Conservation (phyloP, 106 monocot genomes). For the Dendrobium catenatum region DNA sequence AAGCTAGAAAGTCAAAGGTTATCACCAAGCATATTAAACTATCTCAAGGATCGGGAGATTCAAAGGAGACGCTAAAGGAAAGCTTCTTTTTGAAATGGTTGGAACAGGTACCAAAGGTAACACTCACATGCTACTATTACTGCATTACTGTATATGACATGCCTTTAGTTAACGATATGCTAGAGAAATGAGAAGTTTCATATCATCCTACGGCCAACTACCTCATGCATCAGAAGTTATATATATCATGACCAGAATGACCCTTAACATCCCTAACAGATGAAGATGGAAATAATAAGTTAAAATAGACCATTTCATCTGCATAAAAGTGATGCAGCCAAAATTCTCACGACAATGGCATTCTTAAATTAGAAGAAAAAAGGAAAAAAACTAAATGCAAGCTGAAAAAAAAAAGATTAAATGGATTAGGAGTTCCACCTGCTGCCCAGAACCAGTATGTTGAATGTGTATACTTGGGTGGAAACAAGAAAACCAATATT, state of each 20-base stretch:
- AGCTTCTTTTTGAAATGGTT: too few species aligned
- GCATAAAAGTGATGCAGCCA: background rate
- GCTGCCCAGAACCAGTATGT: constrained; percentile 74
- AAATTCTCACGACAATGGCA: background rate
- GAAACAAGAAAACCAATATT: constrained; percentile 50
- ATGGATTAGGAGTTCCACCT: constrained; percentile 34
- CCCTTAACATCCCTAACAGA: background rate
- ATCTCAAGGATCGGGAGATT: too few species aligned
- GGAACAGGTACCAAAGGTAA: too few species aligned
- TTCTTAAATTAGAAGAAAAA: background rate
- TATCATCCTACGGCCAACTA: background rate
- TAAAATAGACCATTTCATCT: background rate
- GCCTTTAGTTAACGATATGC: background rate
- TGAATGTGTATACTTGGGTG: constrained; percentile 83
- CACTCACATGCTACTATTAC: too few species aligned
- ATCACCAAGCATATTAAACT: too few species aligned
- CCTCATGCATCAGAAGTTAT: background rate
- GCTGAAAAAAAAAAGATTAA: background rate
- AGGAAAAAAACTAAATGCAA: background rate
- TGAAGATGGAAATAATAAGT: background rate
- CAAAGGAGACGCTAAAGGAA: too few species aligned
- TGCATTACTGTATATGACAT: too few species aligned
- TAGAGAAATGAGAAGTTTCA: background rate
- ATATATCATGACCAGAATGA: background rate
- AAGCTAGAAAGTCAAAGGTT: too few species aligned